These are phyloP conservation scores for Leptographium wingfieldii DNA, from an alignment of 2,329 filamentous ascomycete species.

Conservation along the genomic window DNA sequence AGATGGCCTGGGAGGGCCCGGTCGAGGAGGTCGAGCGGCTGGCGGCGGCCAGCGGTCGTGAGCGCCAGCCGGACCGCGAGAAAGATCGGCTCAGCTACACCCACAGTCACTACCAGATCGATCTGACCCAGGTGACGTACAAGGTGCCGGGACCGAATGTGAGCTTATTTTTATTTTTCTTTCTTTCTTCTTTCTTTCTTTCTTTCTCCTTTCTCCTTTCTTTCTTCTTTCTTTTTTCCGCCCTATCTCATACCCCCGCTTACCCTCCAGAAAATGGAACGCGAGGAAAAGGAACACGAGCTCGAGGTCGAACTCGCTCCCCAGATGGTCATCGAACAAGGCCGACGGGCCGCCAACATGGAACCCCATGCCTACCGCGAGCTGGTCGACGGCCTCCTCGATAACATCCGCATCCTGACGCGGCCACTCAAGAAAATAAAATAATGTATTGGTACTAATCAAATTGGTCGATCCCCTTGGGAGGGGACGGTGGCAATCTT, in stretches of 20 bases:
- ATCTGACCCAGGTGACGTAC: constrained; percentile 77
- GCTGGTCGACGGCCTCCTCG: constrained; percentile 60
- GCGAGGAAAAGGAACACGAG: constrained; percentile 58
- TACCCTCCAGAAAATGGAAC: constrained; percentile 23
- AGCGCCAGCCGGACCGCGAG: constrained; percentile 46
- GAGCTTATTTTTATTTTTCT: constrained; percentile 1
- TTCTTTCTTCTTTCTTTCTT: neutral
- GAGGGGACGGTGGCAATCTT: neutral
- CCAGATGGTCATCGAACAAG: constrained; percentile 51
- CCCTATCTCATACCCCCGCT: neutral
- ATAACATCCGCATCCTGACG: constrained; percentile 52
- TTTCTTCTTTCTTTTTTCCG: no score
- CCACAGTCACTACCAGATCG: constrained; percentile 78
- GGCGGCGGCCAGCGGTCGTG: constrained; percentile 22
- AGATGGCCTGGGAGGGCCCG: constrained; percentile 73
- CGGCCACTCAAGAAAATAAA: neutral
- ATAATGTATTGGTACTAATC: constrained; percentile 16
- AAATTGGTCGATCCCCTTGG: neutral
- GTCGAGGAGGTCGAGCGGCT: constrained; percentile 40
- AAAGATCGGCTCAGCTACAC: constrained; percentile 90
- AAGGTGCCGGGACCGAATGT: constrained; percentile 12
- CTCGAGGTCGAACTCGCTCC: constrained; percentile 67
- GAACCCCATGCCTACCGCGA: constrained; percentile 49
- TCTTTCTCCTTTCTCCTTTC: no score
- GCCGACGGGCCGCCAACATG: constrained; percentile 37